Evolutionary conservation across 1,284 basidiomycete species (phyloP).

Genomic region (Cutaneotrichosporon cutaneum): DNA sequence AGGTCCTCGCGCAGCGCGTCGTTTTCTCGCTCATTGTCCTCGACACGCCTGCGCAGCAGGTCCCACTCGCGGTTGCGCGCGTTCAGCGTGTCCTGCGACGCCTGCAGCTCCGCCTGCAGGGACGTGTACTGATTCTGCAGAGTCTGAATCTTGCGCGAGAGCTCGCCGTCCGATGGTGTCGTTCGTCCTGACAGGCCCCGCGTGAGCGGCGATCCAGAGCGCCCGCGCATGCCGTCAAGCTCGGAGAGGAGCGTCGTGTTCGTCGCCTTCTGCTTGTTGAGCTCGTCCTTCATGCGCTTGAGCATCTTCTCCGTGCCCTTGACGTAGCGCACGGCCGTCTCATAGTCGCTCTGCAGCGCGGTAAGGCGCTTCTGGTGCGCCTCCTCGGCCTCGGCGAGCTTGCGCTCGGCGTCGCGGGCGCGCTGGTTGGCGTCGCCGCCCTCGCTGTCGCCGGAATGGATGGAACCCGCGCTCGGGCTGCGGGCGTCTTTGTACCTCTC

Average conservation of each 20-base stretch:
- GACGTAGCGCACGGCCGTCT: conserved; percentile 55
- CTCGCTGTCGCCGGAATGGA: conserved; percentile 28
- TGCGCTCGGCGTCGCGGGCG: conserved; percentile 60
- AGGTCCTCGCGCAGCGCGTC: conserved; percentile 67
- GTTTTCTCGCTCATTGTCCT: conserved; percentile 47
- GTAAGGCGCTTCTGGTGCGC: conserved; percentile 63
- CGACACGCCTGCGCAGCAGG: conserved; percentile 49
- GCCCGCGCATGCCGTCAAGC: conserved; percentile 66
- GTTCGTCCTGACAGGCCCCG: conserved; percentile 72
- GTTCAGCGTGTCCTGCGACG: conserved; percentile 75
- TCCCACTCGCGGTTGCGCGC: conserved; percentile 72
- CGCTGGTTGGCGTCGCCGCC: conserved; percentile 55
- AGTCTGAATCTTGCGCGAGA: conserved; percentile 67
- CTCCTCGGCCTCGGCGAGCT: conserved; percentile 74
- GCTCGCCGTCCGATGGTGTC: conserved; percentile 65
- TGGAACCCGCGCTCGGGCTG: conserved; percentile 46
- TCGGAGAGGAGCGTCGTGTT: conserved; percentile 77
- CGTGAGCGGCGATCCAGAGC: conserved; percentile 57
- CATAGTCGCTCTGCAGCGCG: conserved; percentile 93
- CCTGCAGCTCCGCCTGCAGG: conserved; percentile 70
- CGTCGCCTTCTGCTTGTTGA: conserved; percentile 80
- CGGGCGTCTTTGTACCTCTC: conserved; percentile 60
- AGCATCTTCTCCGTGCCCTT: conserved; percentile 99
- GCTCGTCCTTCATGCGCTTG: conserved; percentile 91
- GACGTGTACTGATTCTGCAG: conserved; percentile 70